Conservation (phyloP, 1,284 basidiomycete species). For the Agaricales sp. region DNA sequence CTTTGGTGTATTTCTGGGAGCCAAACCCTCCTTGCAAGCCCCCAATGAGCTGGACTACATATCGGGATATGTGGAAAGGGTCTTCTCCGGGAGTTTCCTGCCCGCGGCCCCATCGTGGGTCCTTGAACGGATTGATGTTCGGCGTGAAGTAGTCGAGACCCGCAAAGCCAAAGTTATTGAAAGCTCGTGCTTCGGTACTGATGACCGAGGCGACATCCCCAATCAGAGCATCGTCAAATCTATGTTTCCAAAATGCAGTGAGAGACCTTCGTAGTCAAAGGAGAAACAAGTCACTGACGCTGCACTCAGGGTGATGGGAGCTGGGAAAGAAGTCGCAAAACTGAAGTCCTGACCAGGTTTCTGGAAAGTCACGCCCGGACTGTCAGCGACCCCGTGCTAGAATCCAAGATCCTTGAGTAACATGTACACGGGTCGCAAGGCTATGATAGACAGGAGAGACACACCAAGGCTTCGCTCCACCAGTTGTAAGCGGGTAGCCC, state of each 20-base stretch:
- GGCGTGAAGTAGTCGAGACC: slow-evolving; percentile 48
- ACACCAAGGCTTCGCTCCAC: slow-evolving; percentile 43
- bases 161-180: slow-evolving; percentile 38
- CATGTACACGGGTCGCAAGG: too few species aligned
- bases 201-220: slow-evolving; percentile 35
- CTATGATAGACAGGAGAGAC: slow-evolving; percentile 12
- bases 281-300: slow-evolving; percentile 28
- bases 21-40: slow-evolving; percentile 48
- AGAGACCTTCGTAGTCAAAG: background rate
- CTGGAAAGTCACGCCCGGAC: slow-evolving; percentile 41
- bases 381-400: slow-evolving; percentile 42
- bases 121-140: slow-evolving; percentile 52
- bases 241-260: background rate
- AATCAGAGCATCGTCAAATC: slow-evolving; percentile 52
- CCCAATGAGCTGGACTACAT: slow-evolving; percentile 29
- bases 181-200: slow-evolving; percentile 45
- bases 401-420: too few species aligned
- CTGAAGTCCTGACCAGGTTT: slow-evolving; percentile 34
- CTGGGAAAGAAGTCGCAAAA: slow-evolving; percentile 46
- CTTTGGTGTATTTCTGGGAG: slow-evolving; percentile 36
- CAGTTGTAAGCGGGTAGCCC: slow-evolving; percentile 42
- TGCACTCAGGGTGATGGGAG: slow-evolving; percentile 87
- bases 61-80: slow-evolving; percentile 39
- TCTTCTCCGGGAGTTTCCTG: slow-evolving; percentile 55
- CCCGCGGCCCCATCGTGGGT: slow-evolving; percentile 50